Evolutionary conservation across 1,284 basidiomycete genomes (phyloP), one percentile per base, ranked within the genome.

Genomic region (Coniferiporia sulphurascens): DNA sequence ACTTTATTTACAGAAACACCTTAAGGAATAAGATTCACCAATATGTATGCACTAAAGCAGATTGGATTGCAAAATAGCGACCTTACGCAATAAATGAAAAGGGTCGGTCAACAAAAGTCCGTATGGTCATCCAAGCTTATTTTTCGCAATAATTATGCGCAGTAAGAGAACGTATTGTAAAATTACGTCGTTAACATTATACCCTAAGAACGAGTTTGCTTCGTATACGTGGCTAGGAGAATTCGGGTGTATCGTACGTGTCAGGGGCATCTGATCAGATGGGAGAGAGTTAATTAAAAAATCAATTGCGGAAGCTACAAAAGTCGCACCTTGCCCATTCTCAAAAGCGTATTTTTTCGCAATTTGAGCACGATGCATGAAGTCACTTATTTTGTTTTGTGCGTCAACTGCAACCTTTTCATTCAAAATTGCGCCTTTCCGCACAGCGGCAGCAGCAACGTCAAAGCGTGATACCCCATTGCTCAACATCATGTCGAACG

Each of bases 401-500:
- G 84, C 78, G 59, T 74, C 74, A 2, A 79, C 76, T 15, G 81
- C 76, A 1, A 87, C 79, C 50, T 73, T 75, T 22, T 76, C 66
- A 63, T 88, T 87, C 55, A 73, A 67, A 44, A 66, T 58, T 2
- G 83, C 79, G 13, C 76, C 84, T 22, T 77, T 78, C 8, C 78
- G 77, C 43, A 88, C 74, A 15, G 85, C 86, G 22, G 76, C 75
- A 2, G 79, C 71, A 27, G 86, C 86, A 51, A 87, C 77, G 59
- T 85, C 74, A 69, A 82, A 88, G 38, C 86, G 77, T 44, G 85
- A 86, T 1, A 83, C 85, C 55, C 75, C 72, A 69, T 88, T 88
- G 68, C 76, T 76, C 12, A 87, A 69, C 86, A 87, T 85, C 86
- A 88, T 88, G 81, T 85, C 45, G 51, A 62, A 59, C 15, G 57